Evolutionary conservation across 768 basidiomycete species (phyloP), one percentile per base, ranked within the genome.

Genomic region (Boletus insuetus): DNA sequence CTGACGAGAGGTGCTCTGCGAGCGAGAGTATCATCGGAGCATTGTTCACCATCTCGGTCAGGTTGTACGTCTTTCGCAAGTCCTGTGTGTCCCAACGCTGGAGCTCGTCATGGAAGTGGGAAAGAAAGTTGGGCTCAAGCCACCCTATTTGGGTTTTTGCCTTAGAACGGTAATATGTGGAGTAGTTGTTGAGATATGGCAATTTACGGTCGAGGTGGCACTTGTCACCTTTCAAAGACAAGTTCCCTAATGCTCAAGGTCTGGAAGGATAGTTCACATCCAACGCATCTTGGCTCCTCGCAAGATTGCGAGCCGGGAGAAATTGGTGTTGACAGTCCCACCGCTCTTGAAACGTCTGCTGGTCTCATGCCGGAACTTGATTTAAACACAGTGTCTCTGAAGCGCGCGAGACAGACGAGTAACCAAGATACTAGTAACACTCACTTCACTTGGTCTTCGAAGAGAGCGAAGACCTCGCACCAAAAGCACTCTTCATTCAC

Each of bases 21-120:
- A 77, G 60, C 20, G 57, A 57, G 17, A 56, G 53, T 39, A 75
- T 64, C 40, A 73, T 48, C 20, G 70, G 45, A 9, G 69, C 76
- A 74, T 87, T 82, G 70, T 88, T 87, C 71, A 81, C 78, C 75
- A 74, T 79, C 39, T 66, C 64, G 38, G 49, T 52, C 31, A 38
- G 54, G 53, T 39, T 50, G 49, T 38, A 38, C 20, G 43, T 49
- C 45, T 39, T 38, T 14, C 32, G 39, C 11, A 31, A 42, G 38
- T 45, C 14, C 19, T 10, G 32, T 58, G 29, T 44, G 32, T 37
- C 19, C 46, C 5, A 32, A 13, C 17, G 41, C 29, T 46, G 3
- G 38, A 26, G 41, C 39, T 39, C 16, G 42, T 54, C 64, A 67
- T 66, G 53, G 49, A 58, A 46, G 55, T 51, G 32, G 50, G 48